Evolutionary conservation across 1,284 basidiomycete species (phyloP), one percentile per base, ranked within the genome.

Genomic region (Fomitopsis betulina): DNA sequence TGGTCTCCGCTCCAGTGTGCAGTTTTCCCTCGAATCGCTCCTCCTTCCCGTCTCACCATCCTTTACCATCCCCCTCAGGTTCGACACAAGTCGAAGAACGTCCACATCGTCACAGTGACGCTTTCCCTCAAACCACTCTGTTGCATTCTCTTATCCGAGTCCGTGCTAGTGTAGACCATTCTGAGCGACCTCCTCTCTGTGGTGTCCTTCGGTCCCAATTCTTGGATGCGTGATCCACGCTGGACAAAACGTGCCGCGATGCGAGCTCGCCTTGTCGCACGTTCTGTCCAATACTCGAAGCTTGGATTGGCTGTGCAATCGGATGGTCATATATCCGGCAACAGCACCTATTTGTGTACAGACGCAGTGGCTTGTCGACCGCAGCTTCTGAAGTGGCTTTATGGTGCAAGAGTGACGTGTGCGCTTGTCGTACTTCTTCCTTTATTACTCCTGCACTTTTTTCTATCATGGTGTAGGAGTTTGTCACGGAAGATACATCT

Each of bases 301-400:
- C 37, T 15, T 5, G n/a, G n/a, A 6, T n/a, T n/a, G n/a, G n/a
- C n/a, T n/a, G n/a, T n/a, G n/a, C n/a, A 4, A 15, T n/a, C 3
- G 39, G 21, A 21, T 21, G 39, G n/a, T 8, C 39, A 42, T 4
- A 17, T 1, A 30, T 15, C 57, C 5, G 1, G 17, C 2, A 17
- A 30, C 25, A 47, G 70, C 70, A 72, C 67, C 66, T 54, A 57
- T 70, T 30, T 71, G 72, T 73, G 72, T 73, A 73, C 71, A 72
- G 70, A 68, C 67, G 67, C 70, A 70, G 70, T 65, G 71, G 68
- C 64, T 57, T 55, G 61, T 58, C 61, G 59, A 71, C 70, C 67
- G 68, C 68, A 65, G 70, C 65, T 56, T 71, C 70, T 73, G 72
- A 72, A 72, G 70, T 70, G 69, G 69, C 55, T 71, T 67, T 57